Base-by-base conservation (phyloP, 2,329 filamentous ascomycete genomes). In the Sphaerulina musiva region DNA sequence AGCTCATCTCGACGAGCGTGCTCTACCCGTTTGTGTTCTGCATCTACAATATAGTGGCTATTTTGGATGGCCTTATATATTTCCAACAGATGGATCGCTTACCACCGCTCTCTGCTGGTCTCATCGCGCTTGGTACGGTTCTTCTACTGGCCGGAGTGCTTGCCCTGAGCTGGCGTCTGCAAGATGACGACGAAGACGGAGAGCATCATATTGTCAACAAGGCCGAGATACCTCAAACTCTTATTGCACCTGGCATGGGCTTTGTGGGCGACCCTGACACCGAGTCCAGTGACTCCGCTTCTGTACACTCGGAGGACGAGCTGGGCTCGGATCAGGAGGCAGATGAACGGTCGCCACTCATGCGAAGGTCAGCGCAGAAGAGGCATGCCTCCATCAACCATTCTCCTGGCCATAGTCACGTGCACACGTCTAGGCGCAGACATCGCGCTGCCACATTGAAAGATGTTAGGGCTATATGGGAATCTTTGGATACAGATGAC, bases 21-120 rank as follows among this genome's bases (percentile, higher is more conserved):
- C 79, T 98, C 62, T 98, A 98, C 72, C 93, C 93, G 4, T 85
- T 97, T 64, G 91, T 97, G 39, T 98, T 98, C 73, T 98, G 93
- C 78, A 83, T 97, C 60, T 98, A 97, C 79, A 98, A 98, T 77
- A 95, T 98, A 66, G 91, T 97, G 67, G 93, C 93, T 61, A 98
- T 98, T 63, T 77, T 97, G 62, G 93, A 98, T 72, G 93, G 93
- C 32, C 79, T 98, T 62, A 95, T 98, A 65, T 98, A 97, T 73
- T 98, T 97, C 74, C 81, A 86, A 64, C 93, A 98, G 72, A 87
- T 86, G 50, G 85, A 89, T 60, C 80, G 87, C 53, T 82, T 98
- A 59, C 83, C 85, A 12, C 78, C 83, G 0, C 73, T 93, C 2
- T 85, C 89, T 66, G 92, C 87, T 12, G 82, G 83, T 38, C 80